A percentile compares a stretch with the other conserved stretches of the same genome.
Evolutionary conservation across 257 asterid genomes (phyloP).

Genomic region (Sherardia arvensis): DNA sequence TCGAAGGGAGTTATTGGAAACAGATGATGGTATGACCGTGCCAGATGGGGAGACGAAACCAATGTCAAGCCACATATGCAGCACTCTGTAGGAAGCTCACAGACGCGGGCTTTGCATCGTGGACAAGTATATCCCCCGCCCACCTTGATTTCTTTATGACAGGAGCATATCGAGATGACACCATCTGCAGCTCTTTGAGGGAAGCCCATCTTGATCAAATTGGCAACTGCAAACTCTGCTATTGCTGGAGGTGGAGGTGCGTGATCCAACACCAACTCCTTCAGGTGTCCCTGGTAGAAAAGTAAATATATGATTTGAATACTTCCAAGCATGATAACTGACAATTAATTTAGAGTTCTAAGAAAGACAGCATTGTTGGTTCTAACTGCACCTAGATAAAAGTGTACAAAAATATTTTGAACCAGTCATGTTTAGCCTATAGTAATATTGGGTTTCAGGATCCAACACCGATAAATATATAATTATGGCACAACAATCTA

Average conservation of each 20-base stretch:
- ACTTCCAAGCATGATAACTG: background rate
- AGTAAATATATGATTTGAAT: background rate
- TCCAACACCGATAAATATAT: background rate
- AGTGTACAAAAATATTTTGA: background rate
- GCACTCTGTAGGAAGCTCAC: slow-evolving; percentile 92
- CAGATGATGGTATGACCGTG: slow-evolving; percentile 94
- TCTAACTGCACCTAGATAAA: background rate
- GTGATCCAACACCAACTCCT: slow-evolving; percentile 78
- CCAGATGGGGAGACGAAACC: slow-evolving; percentile 95
- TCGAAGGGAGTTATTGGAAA: slow-evolving; percentile 91
- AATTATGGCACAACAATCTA: background rate
- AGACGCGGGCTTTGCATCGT: slow-evolving; percentile 88
- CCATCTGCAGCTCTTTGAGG: slow-evolving; percentile 98
- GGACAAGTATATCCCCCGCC: slow-evolving; percentile 99
- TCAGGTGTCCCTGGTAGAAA: slow-evolving; percentile 64
- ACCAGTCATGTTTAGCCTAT: background rate
- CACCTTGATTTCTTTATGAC: slow-evolving; percentile 87
- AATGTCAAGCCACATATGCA: slow-evolving; percentile 87
- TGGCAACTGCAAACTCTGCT: slow-evolving; percentile 88
- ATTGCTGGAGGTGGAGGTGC: slow-evolving; percentile 99
- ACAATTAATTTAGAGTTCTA: background rate
- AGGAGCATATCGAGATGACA: slow-evolving; percentile 77
- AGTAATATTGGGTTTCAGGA: background rate
- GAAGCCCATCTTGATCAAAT: slow-evolving; percentile 93
- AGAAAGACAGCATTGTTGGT: background rate